Evolutionary conservation across 805 yeast species (phyloP).

Genomic region (Wickerhamomyces rabaulensis): DNA sequence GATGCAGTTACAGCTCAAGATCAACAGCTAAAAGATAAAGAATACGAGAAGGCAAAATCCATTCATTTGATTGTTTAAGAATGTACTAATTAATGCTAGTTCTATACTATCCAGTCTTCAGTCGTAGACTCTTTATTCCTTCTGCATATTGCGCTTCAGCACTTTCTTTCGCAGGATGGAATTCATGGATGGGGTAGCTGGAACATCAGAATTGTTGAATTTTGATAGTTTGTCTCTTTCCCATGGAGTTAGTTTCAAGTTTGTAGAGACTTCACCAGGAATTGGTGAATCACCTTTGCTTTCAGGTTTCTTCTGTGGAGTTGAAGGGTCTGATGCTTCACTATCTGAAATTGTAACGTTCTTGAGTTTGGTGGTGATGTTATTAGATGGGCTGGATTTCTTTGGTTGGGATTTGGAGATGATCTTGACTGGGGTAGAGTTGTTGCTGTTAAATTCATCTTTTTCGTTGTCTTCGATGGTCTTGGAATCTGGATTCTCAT

Average conservation of each 20-base stretch:
- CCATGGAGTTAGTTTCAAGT: conserved; percentile 25
- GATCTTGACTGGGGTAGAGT: conserved; percentile 1
- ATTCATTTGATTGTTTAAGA: too few relatives aligned
- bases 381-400: not conserved
- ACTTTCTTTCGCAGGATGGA: conserved; percentile 2
- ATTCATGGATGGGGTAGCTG: not conserved
- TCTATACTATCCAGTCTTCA: too few relatives aligned
- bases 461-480: not conserved
- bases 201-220: not conserved
- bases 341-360: not conserved
- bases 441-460: not conserved
- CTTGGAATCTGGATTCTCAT: conserved; percentile 35
- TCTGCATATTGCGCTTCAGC: not conserved
- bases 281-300: conserved; percentile 6
- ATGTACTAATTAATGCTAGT: too few relatives aligned
- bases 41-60: too few relatives aligned
- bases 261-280: conserved; percentile 6
- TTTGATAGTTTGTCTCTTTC: conserved; percentile 20
- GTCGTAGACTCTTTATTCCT: not conserved
- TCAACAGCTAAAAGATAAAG: too few relatives aligned
- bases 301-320: not conserved
- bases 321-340: not conserved
- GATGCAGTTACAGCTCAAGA: too few relatives aligned
- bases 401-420: not conserved
- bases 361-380: conserved; percentile 2